Conservation (phyloP, 768 basidiomycete species). For the Mycena alexandri region DNA sequence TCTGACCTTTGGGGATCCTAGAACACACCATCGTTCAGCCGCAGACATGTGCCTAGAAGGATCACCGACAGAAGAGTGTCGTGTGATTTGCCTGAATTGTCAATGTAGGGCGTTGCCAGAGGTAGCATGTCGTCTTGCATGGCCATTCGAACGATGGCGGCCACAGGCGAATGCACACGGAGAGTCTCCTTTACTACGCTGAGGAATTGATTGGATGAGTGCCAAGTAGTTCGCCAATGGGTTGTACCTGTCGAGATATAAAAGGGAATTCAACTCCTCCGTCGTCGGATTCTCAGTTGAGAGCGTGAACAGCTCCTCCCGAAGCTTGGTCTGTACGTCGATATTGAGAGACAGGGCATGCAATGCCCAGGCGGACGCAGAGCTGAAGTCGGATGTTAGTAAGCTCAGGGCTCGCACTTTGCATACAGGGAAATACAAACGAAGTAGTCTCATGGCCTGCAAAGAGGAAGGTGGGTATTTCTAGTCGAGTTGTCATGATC, state of each 20-base stretch:
- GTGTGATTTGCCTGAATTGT: conserved; percentile 50
- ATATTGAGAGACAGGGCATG: conserved; percentile 54
- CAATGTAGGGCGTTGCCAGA: conserved; percentile 53
- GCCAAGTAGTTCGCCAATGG: neutral
- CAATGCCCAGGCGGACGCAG: conserved; percentile 54
- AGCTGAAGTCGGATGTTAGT: neutral
- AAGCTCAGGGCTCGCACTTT: neutral
- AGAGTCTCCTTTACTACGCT: conserved; percentile 69
- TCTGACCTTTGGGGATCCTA: conserved; percentile 60
- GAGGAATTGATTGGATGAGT: neutral
- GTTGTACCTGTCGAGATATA: conserved; percentile 53
- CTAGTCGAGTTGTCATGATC: conserved; percentile 1
- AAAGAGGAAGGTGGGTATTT: conserved; percentile 57
- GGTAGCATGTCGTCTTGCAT: conserved; percentile 68
- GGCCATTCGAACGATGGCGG: conserved; percentile 57
- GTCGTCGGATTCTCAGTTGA: conserved; percentile 53
- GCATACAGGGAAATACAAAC: neutral
- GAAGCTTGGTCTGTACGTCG: conserved; percentile 56
- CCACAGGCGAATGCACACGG: conserved; percentile 67
- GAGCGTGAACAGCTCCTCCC: conserved; percentile 55
- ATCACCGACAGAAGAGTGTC: conserved; percentile 47
- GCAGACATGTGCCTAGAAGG: neutral
- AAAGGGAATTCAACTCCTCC: conserved; percentile 54
- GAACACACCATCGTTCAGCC: neutral
- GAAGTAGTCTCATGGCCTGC: conserved; percentile 46